Percentiles rank a stretch among this genome's conserved stretches.
phyloP scores from a whole-genome alignment of 805 yeast species.

The Jamesozyma hellenica region DNA sequence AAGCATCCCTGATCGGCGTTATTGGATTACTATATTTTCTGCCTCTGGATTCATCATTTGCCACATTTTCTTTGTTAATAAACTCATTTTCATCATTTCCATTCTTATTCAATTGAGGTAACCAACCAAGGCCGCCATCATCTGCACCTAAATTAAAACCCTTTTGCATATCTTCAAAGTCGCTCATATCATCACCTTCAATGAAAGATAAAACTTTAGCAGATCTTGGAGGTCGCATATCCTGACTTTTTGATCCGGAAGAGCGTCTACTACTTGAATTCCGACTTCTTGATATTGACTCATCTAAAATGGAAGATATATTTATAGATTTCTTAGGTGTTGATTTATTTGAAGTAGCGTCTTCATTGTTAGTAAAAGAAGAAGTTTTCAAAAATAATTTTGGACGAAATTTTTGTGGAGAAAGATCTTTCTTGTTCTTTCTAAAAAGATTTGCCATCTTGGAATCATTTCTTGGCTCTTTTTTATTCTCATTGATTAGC shows the following conservation, averaged over 20 bases:
- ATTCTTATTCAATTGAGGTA: constrained; percentile 15
- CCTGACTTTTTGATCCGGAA: constrained; percentile 6
- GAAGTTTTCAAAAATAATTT: constrained; percentile 7
- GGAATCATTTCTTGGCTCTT: constrained; percentile 3
- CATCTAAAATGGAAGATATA: background rate
- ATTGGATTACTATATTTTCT: background rate
- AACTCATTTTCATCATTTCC: constrained; percentile 4
- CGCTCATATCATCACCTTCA: constrained; percentile 27
- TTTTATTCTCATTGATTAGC: background rate
- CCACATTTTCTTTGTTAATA: background rate
- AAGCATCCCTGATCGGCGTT: background rate
- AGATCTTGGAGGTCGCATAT: constrained; percentile 14
- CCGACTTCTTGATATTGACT: constrained; percentile 2
- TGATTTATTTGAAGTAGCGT: constrained; percentile 1
- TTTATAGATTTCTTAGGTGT: constrained; percentile 3
- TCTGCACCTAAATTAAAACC: constrained; percentile 21
- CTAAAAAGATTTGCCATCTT: constrained; percentile 10
- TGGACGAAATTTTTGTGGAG: constrained; percentile 6
- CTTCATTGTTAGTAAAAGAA: constrained; percentile 1
- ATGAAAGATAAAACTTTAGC: constrained; percentile 24
- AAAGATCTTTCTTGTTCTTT: constrained; percentile 1
- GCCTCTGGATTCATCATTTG: background rate
- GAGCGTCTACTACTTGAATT: constrained; percentile 5
- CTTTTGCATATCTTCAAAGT: constrained; percentile 25
- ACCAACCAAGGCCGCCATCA: constrained; percentile 24